These are phyloP conservation scores for Aquilaria sinensis DNA, from an alignment of 345 rosid species.

Conservation along the genomic window DNA sequence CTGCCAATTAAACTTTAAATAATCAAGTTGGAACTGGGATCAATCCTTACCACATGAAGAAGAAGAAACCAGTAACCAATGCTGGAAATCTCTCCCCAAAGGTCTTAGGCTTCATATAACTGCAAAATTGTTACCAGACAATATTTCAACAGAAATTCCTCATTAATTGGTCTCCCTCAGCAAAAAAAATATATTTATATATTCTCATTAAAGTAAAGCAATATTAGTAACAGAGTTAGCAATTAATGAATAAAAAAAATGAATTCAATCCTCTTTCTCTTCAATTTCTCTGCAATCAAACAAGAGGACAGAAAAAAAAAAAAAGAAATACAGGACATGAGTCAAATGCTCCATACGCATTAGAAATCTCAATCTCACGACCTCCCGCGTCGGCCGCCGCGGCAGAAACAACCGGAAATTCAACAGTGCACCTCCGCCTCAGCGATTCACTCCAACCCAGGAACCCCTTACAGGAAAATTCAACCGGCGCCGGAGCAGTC, in stretches of 20 bases:
- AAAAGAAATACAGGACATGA: not conserved
- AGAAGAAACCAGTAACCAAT: slow-evolving; percentile 47
- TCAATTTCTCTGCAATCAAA: slow-evolving; percentile 20
- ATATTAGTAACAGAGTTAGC: too few species aligned
- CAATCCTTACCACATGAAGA: slow-evolving; percentile 36
- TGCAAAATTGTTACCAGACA: slow-evolving; percentile 9
- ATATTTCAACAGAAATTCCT: too few species aligned
- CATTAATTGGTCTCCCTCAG: too few species aligned
- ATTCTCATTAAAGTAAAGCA: too few species aligned
- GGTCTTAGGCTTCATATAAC: slow-evolving; percentile 37
- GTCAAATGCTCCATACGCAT: slow-evolving; percentile 10
- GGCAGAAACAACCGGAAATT: slow-evolving; percentile 21
- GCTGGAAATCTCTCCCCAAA: slow-evolving; percentile 43
- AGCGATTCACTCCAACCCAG: slow-evolving; percentile 18
- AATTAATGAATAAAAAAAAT: not conserved
- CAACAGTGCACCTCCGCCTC: slow-evolving; percentile 18
- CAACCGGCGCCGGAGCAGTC: slow-evolving; percentile 1
- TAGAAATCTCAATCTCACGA: slow-evolving; percentile 19
- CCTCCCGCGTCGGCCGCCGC: slow-evolving; percentile 45
- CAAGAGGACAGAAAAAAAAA: not conserved
- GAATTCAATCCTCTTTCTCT: not conserved
- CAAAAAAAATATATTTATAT: too few species aligned
- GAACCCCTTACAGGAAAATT: slow-evolving; percentile 13
- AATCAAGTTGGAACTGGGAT: not conserved
- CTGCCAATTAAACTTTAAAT: not conserved